Evolutionary conservation across 2,329 filamentous ascomycete species (phyloP).

Genomic region (Waltergamsia citrina): DNA sequence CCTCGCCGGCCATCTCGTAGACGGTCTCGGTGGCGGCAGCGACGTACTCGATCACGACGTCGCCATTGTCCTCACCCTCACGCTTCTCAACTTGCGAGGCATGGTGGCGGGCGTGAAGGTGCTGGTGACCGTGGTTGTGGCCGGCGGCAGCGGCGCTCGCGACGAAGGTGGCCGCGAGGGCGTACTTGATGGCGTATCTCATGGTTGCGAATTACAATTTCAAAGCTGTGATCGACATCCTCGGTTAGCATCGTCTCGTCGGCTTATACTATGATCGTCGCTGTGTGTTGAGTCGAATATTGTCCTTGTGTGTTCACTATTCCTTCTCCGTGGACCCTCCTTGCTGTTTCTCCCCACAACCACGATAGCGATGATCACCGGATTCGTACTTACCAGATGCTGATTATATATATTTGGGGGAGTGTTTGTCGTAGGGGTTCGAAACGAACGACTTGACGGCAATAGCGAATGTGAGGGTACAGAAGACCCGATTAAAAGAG

Average conservation of each 20-base stretch:
- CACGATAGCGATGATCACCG: neutral
- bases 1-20: slow-evolving; percentile 61
- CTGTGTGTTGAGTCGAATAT: too few relatives aligned
- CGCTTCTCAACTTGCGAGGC: slow-evolving; percentile 38
- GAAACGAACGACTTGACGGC: slow-evolving; percentile 11
- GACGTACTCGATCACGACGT: slow-evolving; percentile 42
- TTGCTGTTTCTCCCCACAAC: neutral
- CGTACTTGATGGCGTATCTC: slow-evolving; percentile 39
- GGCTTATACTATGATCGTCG: too few relatives aligned
- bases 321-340: neutral
- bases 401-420: neutral
- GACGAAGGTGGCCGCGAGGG: slow-evolving; percentile 43
- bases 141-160: slow-evolving; percentile 46
- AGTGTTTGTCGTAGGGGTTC: slow-evolving; percentile 7
- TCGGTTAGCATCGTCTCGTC: too few relatives aligned
- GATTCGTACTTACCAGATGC: slow-evolving; percentile 1
- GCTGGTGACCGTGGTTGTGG: slow-evolving; percentile 52
- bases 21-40: slow-evolving; percentile 55
- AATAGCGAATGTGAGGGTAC: slow-evolving; percentile 18
- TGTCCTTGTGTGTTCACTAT: neutral
- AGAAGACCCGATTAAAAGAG: slow-evolving; percentile 32
- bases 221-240: neutral
- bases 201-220: slow-evolving; percentile 18
- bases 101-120: slow-evolving; percentile 48
- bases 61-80: slow-evolving; percentile 25